Evolutionary conservation across 1,139 yeast species (phyloP).

Genomic region (Hyphopichia khmerensis): DNA sequence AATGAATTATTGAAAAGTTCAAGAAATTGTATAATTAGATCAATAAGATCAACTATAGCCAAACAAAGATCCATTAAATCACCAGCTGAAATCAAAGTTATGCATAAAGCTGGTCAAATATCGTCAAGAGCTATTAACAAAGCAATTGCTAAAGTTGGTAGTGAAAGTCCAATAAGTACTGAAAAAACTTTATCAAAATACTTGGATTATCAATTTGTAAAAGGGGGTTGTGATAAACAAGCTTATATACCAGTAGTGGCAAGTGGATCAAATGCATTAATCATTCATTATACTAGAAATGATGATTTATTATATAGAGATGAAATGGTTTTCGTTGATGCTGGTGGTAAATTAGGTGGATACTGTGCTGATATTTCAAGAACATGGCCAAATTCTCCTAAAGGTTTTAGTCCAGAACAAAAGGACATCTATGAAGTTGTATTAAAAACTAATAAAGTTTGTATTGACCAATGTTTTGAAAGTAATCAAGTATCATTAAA

Average conservation of each 20-base stretch:
- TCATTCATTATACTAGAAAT: constrained; percentile 88
- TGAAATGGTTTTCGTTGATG: constrained; percentile 90
- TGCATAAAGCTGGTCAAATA: constrained; percentile 80
- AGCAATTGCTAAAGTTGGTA: constrained; percentile 65
- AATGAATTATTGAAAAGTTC: constrained; percentile 18
- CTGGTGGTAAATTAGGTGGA: constrained; percentile 92
- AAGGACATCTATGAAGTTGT: constrained; percentile 87
- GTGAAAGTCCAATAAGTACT: constrained; percentile 47
- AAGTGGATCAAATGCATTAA: constrained; percentile 81
- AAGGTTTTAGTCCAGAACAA: constrained; percentile 74
- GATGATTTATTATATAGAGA: constrained; percentile 73
- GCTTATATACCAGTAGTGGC: constrained; percentile 98
- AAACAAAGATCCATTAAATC: constrained; percentile 70
- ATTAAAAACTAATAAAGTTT: constrained; percentile 73
- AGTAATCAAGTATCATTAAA: constrained; percentile 56
- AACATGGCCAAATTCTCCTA: constrained; percentile 85
- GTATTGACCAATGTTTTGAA: constrained; percentile 68
- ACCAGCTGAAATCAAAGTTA: constrained; percentile 67
- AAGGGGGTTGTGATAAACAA: constrained; percentile 84
- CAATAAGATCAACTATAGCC: constrained; percentile 52
- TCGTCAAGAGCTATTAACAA: constrained; percentile 81
- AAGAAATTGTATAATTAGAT: constrained; percentile 34
- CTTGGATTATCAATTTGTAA: constrained; percentile 77
- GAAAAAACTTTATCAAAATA: constrained; percentile 82
- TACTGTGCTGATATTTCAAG: constrained; percentile 95